Base-by-base conservation (phyloP, 768 basidiomycete genomes). In the Boletus pseudo-olivaceus region DNA sequence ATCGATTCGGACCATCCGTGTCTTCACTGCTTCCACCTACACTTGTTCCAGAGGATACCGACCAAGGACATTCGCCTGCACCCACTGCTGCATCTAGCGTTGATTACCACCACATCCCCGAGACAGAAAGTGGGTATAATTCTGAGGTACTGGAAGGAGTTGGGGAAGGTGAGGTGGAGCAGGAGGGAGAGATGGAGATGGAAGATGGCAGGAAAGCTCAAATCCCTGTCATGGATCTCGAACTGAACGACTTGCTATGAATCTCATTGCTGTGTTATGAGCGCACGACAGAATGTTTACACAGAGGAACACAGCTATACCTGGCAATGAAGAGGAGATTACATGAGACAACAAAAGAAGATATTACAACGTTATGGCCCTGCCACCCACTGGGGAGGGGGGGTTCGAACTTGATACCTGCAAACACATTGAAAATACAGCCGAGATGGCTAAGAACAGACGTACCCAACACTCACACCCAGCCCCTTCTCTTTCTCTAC, bases 401-500 rank as follows among this genome's bases (percentile, higher is more conserved):
- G 83, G 14, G 72, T 69, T 43, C 65, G 68, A 42, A 78, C 70
- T 33, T 64, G 47, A 62, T 82, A 82, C 43, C 82, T 82, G 54
- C 23, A 41, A 51, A 49, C 15, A 45, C 27, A 41, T 58, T 38
- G 33, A 39, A 23, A 23, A 37, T 29, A 29, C 39, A 2, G 30
- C 27, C 17, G 14, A 15, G 5, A 43, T 33, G 20, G 6, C 12
- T 11, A 8, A 30, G 20, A 3, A 15, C 27, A 51, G 41, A 38
- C 85, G 58, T 68, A 93, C 88, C 88, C 84, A 58, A 84, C 79
- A 23, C 93, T 98, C 55, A 83, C 79, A 7, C 96, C 96, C 33
- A 74, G 52, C 0, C 96, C 96, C 64, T 91, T 94, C 59, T 78
- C 76, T 60, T 81, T 88, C 71, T 99, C 96, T 10, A 98, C 84